These are phyloP conservation scores for Priceomyces carsonii DNA, from an alignment of 805 yeast species.

Conservation along the genomic window DNA sequence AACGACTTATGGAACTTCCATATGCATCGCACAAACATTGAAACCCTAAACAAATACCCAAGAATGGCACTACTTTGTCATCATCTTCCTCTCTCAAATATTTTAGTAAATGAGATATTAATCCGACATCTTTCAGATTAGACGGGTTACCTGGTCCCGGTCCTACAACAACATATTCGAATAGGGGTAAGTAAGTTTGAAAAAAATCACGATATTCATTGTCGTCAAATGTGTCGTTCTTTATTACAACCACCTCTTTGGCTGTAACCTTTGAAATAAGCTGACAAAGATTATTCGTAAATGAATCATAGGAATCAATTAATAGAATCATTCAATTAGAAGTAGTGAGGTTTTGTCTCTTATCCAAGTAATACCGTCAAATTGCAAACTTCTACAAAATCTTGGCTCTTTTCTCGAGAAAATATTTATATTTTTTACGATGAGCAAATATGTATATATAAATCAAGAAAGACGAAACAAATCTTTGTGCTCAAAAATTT, in stretches of 20 bases:
- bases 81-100: slow-evolving; percentile 15
- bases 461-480: too few relatives aligned
- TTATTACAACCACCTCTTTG: slow-evolving; percentile 55
- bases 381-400: too few relatives aligned
- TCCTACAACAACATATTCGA: slow-evolving; percentile 82
- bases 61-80: slow-evolving; percentile 51
- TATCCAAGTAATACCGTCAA: too few relatives aligned
- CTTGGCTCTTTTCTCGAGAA: too few relatives aligned
- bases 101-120: slow-evolving; percentile 59
- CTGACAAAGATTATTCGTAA: slow-evolving; percentile 76
- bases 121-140: slow-evolving; percentile 63
- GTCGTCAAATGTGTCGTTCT: slow-evolving; percentile 54
- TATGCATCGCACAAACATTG: slow-evolving; percentile 71
- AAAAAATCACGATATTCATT: slow-evolving; percentile 36
- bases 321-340: slow-evolving; percentile 57
- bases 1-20: slow-evolving; percentile 56
- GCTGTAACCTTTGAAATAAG: slow-evolving; percentile 57
- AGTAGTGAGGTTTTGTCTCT: too few relatives aligned
- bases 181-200: slow-evolving; percentile 42
- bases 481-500: too few relatives aligned
- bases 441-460: too few relatives aligned
- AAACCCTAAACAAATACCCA: slow-evolving; percentile 94
- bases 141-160: slow-evolving; percentile 97
- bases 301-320: slow-evolving; percentile 94
- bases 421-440: too few relatives aligned